Percentiles rank a stretch among this genome's conserved stretches.
Evolutionary conservation across 805 yeast species (phyloP).

Genomic region (Ogataea siamensis): DNA sequence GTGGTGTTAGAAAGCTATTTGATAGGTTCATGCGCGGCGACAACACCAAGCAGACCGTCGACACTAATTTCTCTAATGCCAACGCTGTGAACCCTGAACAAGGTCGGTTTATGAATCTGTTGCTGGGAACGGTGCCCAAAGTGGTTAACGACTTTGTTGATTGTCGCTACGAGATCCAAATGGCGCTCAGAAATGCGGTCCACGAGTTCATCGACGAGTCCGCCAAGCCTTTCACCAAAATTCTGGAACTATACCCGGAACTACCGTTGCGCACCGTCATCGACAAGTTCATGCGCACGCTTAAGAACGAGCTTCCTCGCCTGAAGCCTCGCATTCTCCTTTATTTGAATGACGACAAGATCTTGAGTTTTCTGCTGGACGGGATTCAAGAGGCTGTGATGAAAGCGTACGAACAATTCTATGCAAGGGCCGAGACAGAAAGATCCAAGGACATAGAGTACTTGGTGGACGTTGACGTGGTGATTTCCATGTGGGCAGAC

Average conservation of each 20-base stretch:
- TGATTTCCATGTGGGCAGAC: slow-evolving; percentile 40
- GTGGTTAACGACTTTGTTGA: slow-evolving; percentile 82
- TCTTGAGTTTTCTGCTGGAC: slow-evolving; percentile 53
- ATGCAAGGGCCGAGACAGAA: slow-evolving; percentile 32
- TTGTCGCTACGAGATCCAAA: slow-evolving; percentile 66
- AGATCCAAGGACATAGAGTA: slow-evolving; percentile 38
- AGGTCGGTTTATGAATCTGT: slow-evolving; percentile 22
- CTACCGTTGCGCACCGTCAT: slow-evolving; percentile 17
- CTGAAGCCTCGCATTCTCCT: slow-evolving; percentile 48
- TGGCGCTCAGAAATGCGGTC: slow-evolving; percentile 68
- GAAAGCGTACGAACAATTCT: slow-evolving; percentile 55
- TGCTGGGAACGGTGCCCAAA: slow-evolving; percentile 66
- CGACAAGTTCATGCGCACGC: slow-evolving; percentile 44
- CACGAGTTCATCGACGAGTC: slow-evolving; percentile 65
- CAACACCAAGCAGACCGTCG: slow-evolving; percentile 20
- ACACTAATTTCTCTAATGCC: slow-evolving; percentile 21
- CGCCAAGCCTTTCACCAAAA: slow-evolving; percentile 46
- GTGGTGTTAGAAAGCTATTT: slow-evolving; percentile 59
- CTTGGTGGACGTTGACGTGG: slow-evolving; percentile 63
- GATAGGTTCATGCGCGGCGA: slow-evolving; percentile 32
- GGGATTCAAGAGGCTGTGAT: slow-evolving; percentile 63
- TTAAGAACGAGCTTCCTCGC: slow-evolving; percentile 56
- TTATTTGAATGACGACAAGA: slow-evolving; percentile 57
- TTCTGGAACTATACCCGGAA: slow-evolving; percentile 34
- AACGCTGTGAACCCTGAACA: slow-evolving; percentile 7